Evolutionary conservation across 768 basidiomycete genomes (phyloP).

Genomic region (Termitomyces heimii): DNA sequence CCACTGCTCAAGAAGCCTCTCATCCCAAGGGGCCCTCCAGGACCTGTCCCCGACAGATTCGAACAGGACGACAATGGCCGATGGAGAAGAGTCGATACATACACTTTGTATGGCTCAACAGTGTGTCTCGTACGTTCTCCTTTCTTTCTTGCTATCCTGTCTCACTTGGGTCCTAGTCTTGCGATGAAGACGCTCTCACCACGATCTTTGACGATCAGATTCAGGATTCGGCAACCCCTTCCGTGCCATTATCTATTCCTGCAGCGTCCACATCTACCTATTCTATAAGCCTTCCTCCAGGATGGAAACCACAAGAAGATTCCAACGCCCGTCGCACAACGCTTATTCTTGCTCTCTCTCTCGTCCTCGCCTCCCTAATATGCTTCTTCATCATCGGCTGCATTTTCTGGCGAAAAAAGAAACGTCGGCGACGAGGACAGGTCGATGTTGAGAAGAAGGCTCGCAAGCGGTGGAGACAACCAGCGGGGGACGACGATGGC

Average conservation of each 20-base stretch:
- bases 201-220: slow-evolving; percentile 27
- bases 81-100: slow-evolving; percentile 51
- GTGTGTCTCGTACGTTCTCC: slow-evolving; percentile 44
- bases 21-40: slow-evolving; percentile 1
- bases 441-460: slow-evolving; percentile 50
- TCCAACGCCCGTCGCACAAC: slow-evolving; percentile 29
- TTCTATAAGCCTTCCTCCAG: slow-evolving; percentile 43
- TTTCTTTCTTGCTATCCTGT: not conserved
- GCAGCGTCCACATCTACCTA: slow-evolving; percentile 17
- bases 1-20: slow-evolving; percentile 9
- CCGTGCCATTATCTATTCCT: slow-evolving; percentile 13
- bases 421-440: slow-evolving; percentile 23
- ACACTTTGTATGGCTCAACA: slow-evolving; percentile 69
- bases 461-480: slow-evolving; percentile 19
- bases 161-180: slow-evolving; percentile 13
- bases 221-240: slow-evolving; percentile 15
- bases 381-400: slow-evolving; percentile 55
- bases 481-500: slow-evolving; percentile 21
- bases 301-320: slow-evolving; percentile 34
- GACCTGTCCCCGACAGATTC: slow-evolving; percentile 50
- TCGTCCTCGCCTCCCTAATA: slow-evolving; percentile 58
- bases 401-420: slow-evolving; percentile 52
- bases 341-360: slow-evolving; percentile 51
- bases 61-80: slow-evolving; percentile 43
- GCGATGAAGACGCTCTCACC: slow-evolving; percentile 17